Evolutionary conservation across 2,329 filamentous ascomycete genomes (phyloP).

Genomic region (Fusarium anguioides): DNA sequence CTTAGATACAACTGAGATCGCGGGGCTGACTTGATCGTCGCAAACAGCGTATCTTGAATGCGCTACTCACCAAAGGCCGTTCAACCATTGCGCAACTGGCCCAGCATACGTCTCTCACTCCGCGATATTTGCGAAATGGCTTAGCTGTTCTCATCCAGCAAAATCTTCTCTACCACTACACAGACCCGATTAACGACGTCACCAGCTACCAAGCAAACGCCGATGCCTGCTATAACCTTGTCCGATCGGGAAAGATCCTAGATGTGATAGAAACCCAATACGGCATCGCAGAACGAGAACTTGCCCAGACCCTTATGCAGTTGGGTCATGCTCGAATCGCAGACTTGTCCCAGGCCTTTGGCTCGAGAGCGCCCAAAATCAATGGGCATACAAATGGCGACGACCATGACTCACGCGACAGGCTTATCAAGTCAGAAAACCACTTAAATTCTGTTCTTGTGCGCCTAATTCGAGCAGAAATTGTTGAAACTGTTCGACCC

Average conservation of each 20-base stretch:
- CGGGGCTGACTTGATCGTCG: conserved; percentile 45
- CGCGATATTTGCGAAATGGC: conserved; percentile 82
- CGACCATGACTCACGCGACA: conserved; percentile 47
- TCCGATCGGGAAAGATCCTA: conserved; percentile 84
- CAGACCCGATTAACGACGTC: conserved; percentile 68
- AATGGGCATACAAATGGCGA: conserved; percentile 52
- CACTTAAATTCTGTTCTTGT: conserved; percentile 64
- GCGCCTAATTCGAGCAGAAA: conserved; percentile 70
- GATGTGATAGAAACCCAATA: conserved; percentile 79
- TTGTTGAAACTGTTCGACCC: conserved; percentile 72
- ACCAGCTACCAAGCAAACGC: conserved; percentile 88
- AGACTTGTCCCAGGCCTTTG: conserved; percentile 75
- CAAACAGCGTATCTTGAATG: conserved; percentile 82
- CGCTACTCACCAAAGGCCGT: conserved; percentile 82
- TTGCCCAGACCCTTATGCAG: conserved; percentile 79
- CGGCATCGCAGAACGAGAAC: conserved; percentile 77
- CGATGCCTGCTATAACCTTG: conserved; percentile 81
- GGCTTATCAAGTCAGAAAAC: conserved; percentile 57
- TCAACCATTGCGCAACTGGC: conserved; percentile 76
- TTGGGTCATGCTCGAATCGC: conserved; percentile 81
- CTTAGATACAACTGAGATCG: conserved; percentile 25
- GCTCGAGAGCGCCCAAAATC: conserved; percentile 50
- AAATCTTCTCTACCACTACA: conserved; percentile 82
- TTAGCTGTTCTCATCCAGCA: conserved; percentile 89
- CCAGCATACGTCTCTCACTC: conserved; percentile 76